A percentile compares a stretch with the other conserved stretches of the same genome.
phyloP scores from a whole-genome alignment of 768 basidiomycete genomes.

The Crepidotus variabilis region DNA sequence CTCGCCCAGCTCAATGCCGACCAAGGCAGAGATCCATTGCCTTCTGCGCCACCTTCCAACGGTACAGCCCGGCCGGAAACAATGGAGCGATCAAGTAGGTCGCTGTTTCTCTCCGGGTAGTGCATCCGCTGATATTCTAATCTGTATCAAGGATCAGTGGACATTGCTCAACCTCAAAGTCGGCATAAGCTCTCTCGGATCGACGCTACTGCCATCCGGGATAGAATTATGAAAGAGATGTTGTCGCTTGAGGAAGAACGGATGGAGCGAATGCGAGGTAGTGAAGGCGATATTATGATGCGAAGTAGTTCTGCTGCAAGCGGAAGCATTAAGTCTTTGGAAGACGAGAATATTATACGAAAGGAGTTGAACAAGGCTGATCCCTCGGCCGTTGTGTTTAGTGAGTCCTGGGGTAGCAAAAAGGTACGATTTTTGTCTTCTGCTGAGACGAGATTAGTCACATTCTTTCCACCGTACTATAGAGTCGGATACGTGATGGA shows the following conservation, averaged over 20 bases:
- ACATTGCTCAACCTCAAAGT: slow-evolving; percentile 27
- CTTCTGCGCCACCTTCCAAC: slow-evolving; percentile 15
- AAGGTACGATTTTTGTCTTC: slow-evolving; percentile 47
- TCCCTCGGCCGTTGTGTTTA: slow-evolving; percentile 93
- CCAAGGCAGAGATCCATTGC: slow-evolving; percentile 48
- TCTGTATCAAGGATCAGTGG: slow-evolving; percentile 11
- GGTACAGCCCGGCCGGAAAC: slow-evolving; percentile 14
- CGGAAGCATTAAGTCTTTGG: slow-evolving; percentile 60
- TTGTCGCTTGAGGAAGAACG: slow-evolving; percentile 93
- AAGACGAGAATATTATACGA: slow-evolving; percentile 93
- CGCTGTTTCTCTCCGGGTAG: not conserved
- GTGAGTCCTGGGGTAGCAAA: slow-evolving; percentile 92
- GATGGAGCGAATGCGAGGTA: slow-evolving; percentile 86
- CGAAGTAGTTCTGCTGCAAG: slow-evolving; percentile 44
- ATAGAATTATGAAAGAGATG: slow-evolving; percentile 99
- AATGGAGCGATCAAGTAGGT: slow-evolving; percentile 17
- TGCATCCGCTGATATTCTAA: not conserved
- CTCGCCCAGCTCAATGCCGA: slow-evolving; percentile 92
- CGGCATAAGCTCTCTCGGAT: slow-evolving; percentile 75
- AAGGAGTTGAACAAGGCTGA: slow-evolving; percentile 92
- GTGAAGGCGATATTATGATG: slow-evolving; percentile 67
- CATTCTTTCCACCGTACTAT: not conserved
- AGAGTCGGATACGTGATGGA: slow-evolving; percentile 86
- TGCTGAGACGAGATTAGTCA: not conserved
- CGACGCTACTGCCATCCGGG: slow-evolving; percentile 88